phyloP scores from a whole-genome alignment of 352 stramenopile species.

The Phytophthora niederhauseri region DNA sequence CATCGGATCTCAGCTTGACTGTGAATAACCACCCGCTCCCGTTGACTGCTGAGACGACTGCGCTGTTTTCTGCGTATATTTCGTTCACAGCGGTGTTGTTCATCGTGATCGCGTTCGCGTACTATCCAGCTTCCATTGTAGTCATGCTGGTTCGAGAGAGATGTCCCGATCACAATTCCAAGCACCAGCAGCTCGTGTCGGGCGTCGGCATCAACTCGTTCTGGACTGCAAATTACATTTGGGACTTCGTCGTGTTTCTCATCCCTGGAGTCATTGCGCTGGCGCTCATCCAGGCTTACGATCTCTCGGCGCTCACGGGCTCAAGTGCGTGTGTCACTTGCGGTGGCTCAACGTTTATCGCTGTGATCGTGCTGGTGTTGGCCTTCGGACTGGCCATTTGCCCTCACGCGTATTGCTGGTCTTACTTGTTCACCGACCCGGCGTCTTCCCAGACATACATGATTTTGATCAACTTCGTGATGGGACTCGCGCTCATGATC shows the following conservation, averaged over 20 bases:
- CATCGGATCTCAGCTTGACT: conserved; percentile 31
- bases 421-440: conserved; percentile 62
- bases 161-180: conserved; percentile 91
- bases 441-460: conserved; percentile 62
- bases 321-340: conserved; percentile 38
- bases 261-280: conserved; percentile 53
- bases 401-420: conserved; percentile 63
- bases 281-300: conserved; percentile 42
- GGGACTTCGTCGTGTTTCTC: conserved; percentile 91
- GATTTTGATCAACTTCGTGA: conserved; percentile 64
- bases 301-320: conserved; percentile 35
- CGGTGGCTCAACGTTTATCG: conserved; percentile 33
- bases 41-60: conserved; percentile 44
- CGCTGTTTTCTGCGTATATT: conserved; percentile 46
- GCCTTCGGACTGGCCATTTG: conserved; percentile 69
- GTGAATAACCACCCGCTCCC: conserved; percentile 60
- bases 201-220: conserved; percentile 93
- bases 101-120: conserved; percentile 89
- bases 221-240: conserved; percentile 94
- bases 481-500: conserved; percentile 64
- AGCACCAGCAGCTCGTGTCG: conserved; percentile 95
- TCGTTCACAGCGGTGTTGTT: conserved; percentile 65
- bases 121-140: conserved; percentile 88
- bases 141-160: conserved; percentile 94
- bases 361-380: conserved; percentile 59